Percentiles rank a stretch among this genome's conserved stretches.
These are phyloP conservation scores for Aquanectria penicillioides DNA, from an alignment of 2,329 filamentous ascomycete species.

Conservation along the genomic window DNA sequence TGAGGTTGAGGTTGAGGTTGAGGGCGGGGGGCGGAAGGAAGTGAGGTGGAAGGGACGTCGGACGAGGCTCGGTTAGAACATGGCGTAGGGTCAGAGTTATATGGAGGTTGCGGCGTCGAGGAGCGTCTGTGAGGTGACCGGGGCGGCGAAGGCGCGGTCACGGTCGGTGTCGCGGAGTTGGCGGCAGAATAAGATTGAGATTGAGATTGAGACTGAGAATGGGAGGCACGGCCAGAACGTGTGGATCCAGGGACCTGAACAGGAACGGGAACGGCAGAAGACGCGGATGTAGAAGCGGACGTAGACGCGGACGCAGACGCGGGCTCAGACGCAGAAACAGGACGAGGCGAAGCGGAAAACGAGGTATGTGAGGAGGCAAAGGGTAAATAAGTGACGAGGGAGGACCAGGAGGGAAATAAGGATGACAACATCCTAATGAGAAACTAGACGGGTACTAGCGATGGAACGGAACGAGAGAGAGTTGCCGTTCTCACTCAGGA, in stretches of 20 bases:
- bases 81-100: slow-evolving; percentile 12
- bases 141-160: slow-evolving; percentile 6
- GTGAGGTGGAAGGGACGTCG: slow-evolving; percentile 10
- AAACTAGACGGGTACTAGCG: slow-evolving; percentile 12
- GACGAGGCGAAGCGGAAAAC: slow-evolving; percentile 13
- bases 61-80: slow-evolving; percentile 19
- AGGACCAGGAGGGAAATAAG: slow-evolving; percentile 16
- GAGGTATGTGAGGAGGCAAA: slow-evolving; percentile 32
- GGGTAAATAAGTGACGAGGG: slow-evolving; percentile 17
- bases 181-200: too few species aligned
- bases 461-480: slow-evolving; percentile 10
- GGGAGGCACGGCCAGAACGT: too few species aligned
- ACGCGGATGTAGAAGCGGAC: not conserved
- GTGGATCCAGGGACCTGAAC: too few species aligned
- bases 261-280: not conserved
- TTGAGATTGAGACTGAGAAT: not conserved
- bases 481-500: slow-evolving; percentile 37
- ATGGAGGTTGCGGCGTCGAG: slow-evolving; percentile 3
- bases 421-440: slow-evolving; percentile 18
- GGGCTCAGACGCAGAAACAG: not conserved
- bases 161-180: too few species aligned
- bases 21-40: slow-evolving; percentile 16
- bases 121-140: not conserved
- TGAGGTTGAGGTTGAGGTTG: slow-evolving; percentile 17
- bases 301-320: too few species aligned